Evolutionary conservation across 805 yeast genomes (phyloP), one percentile per base, ranked within the genome.

Genomic region (Candida coleopterorum): DNA sequence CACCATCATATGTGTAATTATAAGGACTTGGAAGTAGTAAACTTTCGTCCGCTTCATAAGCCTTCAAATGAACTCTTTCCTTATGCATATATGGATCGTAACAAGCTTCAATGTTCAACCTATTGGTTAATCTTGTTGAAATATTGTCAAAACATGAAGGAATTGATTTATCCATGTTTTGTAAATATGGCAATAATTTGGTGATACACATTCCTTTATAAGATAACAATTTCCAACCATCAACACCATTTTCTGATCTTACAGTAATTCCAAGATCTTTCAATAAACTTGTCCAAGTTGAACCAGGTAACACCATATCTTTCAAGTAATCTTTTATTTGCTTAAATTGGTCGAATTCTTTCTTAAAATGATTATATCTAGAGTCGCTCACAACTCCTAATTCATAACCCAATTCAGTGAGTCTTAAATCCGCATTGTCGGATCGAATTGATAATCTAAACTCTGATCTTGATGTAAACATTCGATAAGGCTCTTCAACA

Each of bases 381-480:
- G 60, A 60, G 11, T 75, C 72, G 3, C 76, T 49, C 0, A 90
- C 82, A 4, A 81, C 80, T 0, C 97, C 97, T 0, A 72, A 54
- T 2, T 65, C 49, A 33, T 72, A 59, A 1, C 95, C 98, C 38
- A 62, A 56, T 36, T 70, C 77, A 0, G 97, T 89, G 39, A 93
- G 63, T 43, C 99, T 65, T 38, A 75, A 58, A 52, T 94, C 97
- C 0, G 99, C 97, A 64, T 93, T 93, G 56, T 93, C 98, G 0
- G 96, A 81, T 41, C 99, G 69, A 4, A 88, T 86, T 23, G 88
- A 81, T 25, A 93, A 77, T 53, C 98, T 70, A 56, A 87, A 93
- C 56, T 93, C 99, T 0, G 96, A 85, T 34, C 99, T 73, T 5
- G 97, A 87, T 0, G 98, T 93, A 54, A 93, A 93, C 98, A 93